Conservation (phyloP, 1,139 yeast species). For the Maudiozyma humilis region DNA sequence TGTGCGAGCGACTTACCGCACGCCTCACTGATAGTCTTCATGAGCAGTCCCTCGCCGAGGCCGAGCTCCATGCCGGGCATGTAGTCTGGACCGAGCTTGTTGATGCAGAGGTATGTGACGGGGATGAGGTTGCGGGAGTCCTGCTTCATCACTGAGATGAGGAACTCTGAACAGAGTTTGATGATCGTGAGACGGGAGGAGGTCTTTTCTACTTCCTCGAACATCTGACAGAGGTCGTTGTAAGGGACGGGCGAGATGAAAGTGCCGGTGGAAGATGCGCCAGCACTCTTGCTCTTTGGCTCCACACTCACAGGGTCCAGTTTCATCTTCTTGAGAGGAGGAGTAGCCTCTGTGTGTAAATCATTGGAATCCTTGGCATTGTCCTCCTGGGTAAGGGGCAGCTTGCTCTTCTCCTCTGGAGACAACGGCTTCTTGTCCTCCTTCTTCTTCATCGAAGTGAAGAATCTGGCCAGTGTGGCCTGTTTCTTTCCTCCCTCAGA, state of each 20-base stretch:
- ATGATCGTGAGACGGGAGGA: conserved; percentile 77
- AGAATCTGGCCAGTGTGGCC: conserved; percentile 12
- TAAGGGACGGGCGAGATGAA: conserved; percentile 38
- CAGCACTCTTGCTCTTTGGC: background rate
- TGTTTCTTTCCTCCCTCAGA: conserved; percentile 8
- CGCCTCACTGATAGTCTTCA: conserved; percentile 83
- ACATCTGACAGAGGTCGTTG: conserved; percentile 54
- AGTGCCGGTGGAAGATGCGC: no score
- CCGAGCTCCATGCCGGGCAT: conserved; percentile 83
- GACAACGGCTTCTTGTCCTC: no score
- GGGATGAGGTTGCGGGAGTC: conserved; percentile 55
- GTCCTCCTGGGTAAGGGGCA: background rate
- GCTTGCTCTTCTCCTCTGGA: background rate
- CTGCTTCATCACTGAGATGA: conserved; percentile 49
- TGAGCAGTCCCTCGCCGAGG: conserved; percentile 77
- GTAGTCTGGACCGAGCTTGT: conserved; percentile 89
- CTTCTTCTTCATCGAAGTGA: conserved; percentile 10
- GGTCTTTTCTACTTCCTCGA: conserved; percentile 69
- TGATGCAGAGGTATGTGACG: conserved; percentile 76
- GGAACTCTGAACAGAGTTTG: conserved; percentile 63
- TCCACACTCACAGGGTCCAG: conserved; percentile 7
- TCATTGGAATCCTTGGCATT: background rate
- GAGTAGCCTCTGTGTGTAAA: background rate
- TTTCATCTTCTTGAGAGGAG: background rate
- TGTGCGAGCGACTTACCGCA: conserved; percentile 73